These are phyloP conservation scores for Entomortierella beljakovae DNA, from an alignment of 192 early-diverging fungal genomes.

Conservation along the genomic window DNA sequence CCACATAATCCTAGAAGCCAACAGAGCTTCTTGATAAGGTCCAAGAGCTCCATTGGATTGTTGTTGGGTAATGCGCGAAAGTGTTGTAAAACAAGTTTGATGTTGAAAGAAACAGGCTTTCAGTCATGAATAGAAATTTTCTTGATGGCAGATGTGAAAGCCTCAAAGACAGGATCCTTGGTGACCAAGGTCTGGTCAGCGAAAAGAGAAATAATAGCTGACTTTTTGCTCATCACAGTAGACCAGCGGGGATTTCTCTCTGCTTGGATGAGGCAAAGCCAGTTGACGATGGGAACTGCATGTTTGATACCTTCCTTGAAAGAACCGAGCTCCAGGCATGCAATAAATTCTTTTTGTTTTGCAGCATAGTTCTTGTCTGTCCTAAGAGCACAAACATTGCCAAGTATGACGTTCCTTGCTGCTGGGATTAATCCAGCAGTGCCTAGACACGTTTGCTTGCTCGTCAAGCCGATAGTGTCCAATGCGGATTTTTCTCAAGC, in stretches of 20 bases:
- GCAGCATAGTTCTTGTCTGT: neutral
- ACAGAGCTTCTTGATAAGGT: neutral
- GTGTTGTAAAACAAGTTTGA: neutral
- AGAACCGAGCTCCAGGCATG: neutral
- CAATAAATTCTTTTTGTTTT: neutral
- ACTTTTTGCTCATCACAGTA: neutral
- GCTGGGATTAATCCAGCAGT: neutral
- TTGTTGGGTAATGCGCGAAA: neutral
- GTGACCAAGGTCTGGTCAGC: neutral
- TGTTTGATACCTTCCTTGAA: neutral
- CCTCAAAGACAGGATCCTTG: neutral
- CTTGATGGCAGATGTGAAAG: neutral
- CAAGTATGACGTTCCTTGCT: neutral
- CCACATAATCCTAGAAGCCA: too few relatives aligned
- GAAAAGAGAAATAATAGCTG: neutral
- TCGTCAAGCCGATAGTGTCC: conserved; percentile 1
- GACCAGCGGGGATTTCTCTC: neutral
- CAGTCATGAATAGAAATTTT: neutral
- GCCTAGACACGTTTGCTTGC: neutral
- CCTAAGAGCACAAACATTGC: neutral
- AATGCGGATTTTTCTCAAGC: neutral
- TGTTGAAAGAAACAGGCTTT: neutral
- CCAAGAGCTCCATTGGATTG: neutral
- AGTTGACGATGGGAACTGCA: neutral
- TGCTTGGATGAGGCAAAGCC: neutral